phyloP scores from a whole-genome alignment of 768 basidiomycete species.

The Calocybe cyanea region DNA sequence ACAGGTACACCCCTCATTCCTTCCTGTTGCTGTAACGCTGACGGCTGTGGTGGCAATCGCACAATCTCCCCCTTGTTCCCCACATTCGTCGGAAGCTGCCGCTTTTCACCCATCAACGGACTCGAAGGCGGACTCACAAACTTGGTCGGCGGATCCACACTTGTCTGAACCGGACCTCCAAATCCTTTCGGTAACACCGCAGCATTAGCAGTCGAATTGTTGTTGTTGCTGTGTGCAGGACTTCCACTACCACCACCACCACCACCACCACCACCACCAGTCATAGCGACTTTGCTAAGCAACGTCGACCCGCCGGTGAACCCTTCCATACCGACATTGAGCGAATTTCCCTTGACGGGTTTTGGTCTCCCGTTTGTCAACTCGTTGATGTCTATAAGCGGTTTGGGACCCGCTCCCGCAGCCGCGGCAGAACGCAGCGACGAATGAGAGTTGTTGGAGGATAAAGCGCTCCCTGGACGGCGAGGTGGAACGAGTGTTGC shows the following conservation, averaged over 20 bases:
- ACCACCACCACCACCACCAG: neutral
- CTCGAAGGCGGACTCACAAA: conserved; percentile 34
- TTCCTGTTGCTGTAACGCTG: too few relatives aligned
- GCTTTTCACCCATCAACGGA: conserved; percentile 23
- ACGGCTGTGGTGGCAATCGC: conserved; percentile 2
- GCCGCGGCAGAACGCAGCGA: neutral
- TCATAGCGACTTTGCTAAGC: neutral
- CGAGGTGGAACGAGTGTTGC: conserved; percentile 57
- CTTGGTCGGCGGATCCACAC: conserved; percentile 27
- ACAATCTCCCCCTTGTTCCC: neutral
- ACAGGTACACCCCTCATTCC: neutral
- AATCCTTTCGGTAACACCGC: neutral
- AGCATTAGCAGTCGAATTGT: neutral
- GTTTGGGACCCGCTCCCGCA: conserved; percentile 32
- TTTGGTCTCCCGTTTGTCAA: conserved; percentile 24
- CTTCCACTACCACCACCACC: neutral
- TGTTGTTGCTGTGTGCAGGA: neutral
- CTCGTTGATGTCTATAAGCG: conserved; percentile 49
- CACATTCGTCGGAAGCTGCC: conserved; percentile 16
- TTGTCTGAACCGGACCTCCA: conserved; percentile 21
- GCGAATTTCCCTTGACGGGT: conserved; percentile 17
- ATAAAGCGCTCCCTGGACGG: conserved; percentile 63
- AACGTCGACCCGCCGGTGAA: conserved; percentile 38
- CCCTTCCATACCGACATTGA: conserved; percentile 24
- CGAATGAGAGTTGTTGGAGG: conserved; percentile 30